phyloP scores from a whole-genome alignment of 352 stramenopile genomes.

The Globisporangium sylvaticum region DNA sequence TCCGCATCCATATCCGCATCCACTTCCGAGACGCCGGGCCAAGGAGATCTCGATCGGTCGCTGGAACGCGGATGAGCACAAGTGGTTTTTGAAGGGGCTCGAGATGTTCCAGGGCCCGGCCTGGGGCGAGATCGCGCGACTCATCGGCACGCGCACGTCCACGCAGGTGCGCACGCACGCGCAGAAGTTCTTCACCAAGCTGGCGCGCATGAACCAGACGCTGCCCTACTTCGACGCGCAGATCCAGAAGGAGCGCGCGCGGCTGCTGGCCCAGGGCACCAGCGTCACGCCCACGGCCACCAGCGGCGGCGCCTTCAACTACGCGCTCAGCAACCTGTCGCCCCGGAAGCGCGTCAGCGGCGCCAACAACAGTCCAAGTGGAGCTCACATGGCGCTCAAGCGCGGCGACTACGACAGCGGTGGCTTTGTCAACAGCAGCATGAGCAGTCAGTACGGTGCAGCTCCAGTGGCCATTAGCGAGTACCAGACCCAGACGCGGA shows the following conservation, averaged over 20 bases:
- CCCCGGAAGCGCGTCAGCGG: conserved; percentile 33
- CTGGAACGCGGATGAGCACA: conserved; percentile 75
- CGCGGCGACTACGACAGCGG: not conserved
- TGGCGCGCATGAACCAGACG: conserved; percentile 67
- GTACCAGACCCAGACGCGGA: not conserved
- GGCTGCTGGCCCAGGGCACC: conserved; percentile 47
- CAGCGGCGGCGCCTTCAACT: conserved; percentile 23
- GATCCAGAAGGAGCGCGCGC: conserved; percentile 65
- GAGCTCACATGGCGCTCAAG: not conserved
- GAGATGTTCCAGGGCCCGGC: conserved; percentile 75
- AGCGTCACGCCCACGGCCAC: conserved; percentile 47
- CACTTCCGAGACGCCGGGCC: conserved; percentile 23
- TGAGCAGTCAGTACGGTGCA: not conserved
- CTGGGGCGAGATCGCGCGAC: conserved; percentile 81
- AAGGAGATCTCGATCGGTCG: conserved; percentile 69
- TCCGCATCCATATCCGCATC: not conserved
- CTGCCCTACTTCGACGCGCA: conserved; percentile 74
- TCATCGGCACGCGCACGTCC: conserved; percentile 80
- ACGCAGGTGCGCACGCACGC: conserved; percentile 85
- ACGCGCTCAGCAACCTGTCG: conserved; percentile 38
- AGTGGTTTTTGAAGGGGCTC: conserved; percentile 73
- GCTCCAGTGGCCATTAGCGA: not conserved
- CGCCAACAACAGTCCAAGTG: not conserved
- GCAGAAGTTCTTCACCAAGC: conserved; percentile 89
- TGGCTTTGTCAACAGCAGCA: not conserved